Evolutionary conservation across 805 yeast genomes (phyloP).

Genomic region (Tetrapisispora arboricola): DNA sequence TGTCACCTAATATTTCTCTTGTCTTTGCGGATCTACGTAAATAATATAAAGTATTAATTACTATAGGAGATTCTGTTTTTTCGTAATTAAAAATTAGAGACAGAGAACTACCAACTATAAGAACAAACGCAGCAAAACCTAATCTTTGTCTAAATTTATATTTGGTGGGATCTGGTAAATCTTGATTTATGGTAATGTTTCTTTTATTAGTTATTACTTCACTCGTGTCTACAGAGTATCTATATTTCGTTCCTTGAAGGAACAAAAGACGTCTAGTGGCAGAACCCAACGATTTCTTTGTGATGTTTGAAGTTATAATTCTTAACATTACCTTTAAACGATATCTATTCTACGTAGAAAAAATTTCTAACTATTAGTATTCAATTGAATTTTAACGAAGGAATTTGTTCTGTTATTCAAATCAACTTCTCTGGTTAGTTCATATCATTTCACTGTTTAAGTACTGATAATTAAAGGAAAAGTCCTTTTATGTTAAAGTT

Average conservation of each 20-base stretch:
- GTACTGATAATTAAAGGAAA: too few relatives aligned
- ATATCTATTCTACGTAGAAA: too few relatives aligned
- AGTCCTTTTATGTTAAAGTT: too few relatives aligned
- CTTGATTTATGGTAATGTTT: slow-evolving; percentile 61
- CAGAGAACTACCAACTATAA: slow-evolving; percentile 44
- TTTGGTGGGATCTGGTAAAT: slow-evolving; percentile 71
- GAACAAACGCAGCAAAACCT: slow-evolving; percentile 46
- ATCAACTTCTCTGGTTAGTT: too few relatives aligned
- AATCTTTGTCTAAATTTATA: slow-evolving; percentile 41
- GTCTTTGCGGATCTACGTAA: slow-evolving; percentile 66
- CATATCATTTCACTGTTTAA: too few relatives aligned
- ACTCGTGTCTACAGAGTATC: neutral
- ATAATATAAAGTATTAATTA: slow-evolving; percentile 76
- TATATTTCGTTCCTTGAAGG: slow-evolving; percentile 4
- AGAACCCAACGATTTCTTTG: neutral
- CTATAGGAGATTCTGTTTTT: slow-evolving; percentile 80
- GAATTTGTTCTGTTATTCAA: too few relatives aligned
- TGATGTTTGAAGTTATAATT: neutral
- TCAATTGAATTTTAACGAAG: neutral
- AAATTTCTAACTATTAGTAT: too few relatives aligned
- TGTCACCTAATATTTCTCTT: slow-evolving; percentile 55
- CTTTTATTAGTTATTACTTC: slow-evolving; percentile 16
- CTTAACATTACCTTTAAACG: neutral
- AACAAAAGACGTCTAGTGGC: neutral
- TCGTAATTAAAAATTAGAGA: slow-evolving; percentile 83